Percentiles rank a stretch among this genome's conserved stretches.
Evolutionary conservation across 2,329 filamentous ascomycete genomes (phyloP).

Genomic region (Alternaria arborescens): DNA sequence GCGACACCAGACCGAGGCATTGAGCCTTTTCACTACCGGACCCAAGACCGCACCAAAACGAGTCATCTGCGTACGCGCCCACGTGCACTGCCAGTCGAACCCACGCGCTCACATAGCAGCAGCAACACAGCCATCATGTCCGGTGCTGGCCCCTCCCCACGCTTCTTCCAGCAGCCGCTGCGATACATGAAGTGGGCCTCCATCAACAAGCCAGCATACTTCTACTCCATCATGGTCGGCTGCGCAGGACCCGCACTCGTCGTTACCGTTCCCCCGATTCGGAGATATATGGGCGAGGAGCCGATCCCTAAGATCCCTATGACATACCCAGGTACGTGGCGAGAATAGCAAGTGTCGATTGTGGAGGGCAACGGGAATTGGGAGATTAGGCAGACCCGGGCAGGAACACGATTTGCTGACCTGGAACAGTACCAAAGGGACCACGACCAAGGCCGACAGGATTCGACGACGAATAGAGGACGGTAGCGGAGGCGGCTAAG

Average conservation of each 20-base stretch:
- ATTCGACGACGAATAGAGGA: conserved; percentile 54
- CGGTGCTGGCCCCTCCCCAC: conserved; percentile 51
- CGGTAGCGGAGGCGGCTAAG: not conserved
- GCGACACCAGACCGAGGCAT: conserved; percentile 28
- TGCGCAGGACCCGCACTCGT: conserved; percentile 75
- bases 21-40: conserved; percentile 22
- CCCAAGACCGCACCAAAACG: not conserved
- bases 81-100: not conserved
- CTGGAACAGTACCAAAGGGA: conserved; percentile 56
- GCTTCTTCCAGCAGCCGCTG: conserved; percentile 85
- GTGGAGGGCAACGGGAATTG: not conserved
- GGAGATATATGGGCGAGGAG: conserved; percentile 75
- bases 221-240: conserved; percentile 84
- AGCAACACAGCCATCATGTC: conserved; percentile 63
- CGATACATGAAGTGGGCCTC: conserved; percentile 89
- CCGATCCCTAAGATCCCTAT: conserved; percentile 74
- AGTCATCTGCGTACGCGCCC: conserved; percentile 11
- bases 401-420: conserved; percentile 9
- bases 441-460: conserved; percentile 56
- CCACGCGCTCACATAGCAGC: conserved; percentile 4
- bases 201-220: conserved; percentile 87
- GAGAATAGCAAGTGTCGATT: not conserved
- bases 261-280: conserved; percentile 75
- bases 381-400: not conserved
- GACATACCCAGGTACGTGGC: conserved; percentile 87